A percentile compares a stretch with the other conserved stretches of the same genome.
phyloP scores from a whole-genome alignment of 352 stramenopile genomes.

The Lagenidium giganteum region DNA sequence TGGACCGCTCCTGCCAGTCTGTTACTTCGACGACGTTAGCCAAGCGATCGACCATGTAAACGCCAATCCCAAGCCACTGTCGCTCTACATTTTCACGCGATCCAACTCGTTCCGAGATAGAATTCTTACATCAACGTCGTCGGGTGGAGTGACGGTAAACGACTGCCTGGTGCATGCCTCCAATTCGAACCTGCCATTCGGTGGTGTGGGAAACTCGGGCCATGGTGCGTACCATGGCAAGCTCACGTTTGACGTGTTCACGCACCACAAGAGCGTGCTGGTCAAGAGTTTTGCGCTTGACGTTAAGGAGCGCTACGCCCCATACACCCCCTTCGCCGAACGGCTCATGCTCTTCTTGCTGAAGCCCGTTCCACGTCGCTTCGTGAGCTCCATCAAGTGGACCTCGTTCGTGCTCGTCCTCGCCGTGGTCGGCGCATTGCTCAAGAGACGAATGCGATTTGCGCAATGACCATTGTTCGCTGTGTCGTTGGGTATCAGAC shows the following conservation, averaged over 20 bases:
- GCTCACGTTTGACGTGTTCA: constrained; percentile 45
- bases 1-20: constrained; percentile 84
- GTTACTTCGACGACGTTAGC: constrained; percentile 25
- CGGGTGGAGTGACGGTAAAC: constrained; percentile 45
- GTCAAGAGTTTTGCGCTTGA: constrained; percentile 51
- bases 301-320: constrained; percentile 52
- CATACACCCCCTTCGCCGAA: constrained; percentile 26
- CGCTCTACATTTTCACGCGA: constrained; percentile 10
- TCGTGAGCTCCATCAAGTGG: too few species aligned
- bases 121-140: constrained; percentile 21
- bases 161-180: constrained; percentile 54
- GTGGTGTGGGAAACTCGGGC: constrained; percentile 52
- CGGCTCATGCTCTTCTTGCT: too few species aligned
- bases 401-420: too few species aligned
- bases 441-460: too few species aligned
- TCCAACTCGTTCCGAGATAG: constrained; percentile 35
- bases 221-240: constrained; percentile 55
- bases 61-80: constrained; percentile 43
- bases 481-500: too few species aligned
- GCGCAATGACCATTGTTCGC: too few species aligned
- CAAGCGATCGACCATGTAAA: constrained; percentile 15
- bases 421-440: too few species aligned
- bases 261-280: constrained; percentile 52
- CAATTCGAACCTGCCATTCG: constrained; percentile 51
- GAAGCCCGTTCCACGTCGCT: too few species aligned